Conservation (phyloP, 2,329 filamentous ascomycete species). For the Fusarium sambucinum region DNA sequence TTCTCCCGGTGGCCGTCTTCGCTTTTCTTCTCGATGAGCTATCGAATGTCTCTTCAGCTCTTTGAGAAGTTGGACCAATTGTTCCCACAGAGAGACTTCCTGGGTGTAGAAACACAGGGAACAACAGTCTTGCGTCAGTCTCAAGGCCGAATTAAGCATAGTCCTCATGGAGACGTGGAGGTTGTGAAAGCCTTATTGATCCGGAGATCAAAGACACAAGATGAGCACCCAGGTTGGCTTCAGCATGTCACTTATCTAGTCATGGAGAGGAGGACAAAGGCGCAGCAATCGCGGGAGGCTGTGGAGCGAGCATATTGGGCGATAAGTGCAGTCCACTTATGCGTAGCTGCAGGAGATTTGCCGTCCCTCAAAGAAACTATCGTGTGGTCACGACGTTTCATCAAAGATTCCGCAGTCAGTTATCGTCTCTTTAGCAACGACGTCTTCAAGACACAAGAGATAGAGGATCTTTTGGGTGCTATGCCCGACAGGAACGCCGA, state of each 20-base stretch:
- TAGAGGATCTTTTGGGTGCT: constrained; percentile 33
- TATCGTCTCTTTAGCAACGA: constrained; percentile 30
- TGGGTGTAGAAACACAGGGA: background rate
- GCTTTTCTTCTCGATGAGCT: constrained; percentile 33
- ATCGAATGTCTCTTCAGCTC: constrained; percentile 19
- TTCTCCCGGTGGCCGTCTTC: constrained; percentile 23
- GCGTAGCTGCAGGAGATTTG: constrained; percentile 45
- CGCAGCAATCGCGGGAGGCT: constrained; percentile 42
- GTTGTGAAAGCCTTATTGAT: constrained; percentile 28
- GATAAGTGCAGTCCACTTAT: constrained; percentile 45
- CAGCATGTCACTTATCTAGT: constrained; percentile 26
- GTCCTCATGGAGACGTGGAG: constrained; percentile 29
- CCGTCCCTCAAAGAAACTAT: constrained; percentile 42
- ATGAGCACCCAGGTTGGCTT: constrained; percentile 29
- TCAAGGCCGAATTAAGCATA: constrained; percentile 7
- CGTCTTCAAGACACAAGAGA: constrained; percentile 32
- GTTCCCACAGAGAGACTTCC: constrained; percentile 34
- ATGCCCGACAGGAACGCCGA: constrained; percentile 16
- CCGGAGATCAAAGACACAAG: constrained; percentile 14
- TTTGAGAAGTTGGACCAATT: constrained; percentile 35
- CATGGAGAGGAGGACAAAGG: constrained; percentile 40
- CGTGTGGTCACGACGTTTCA: constrained; percentile 49
- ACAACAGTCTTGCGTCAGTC: constrained; percentile 27
- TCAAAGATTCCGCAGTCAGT: constrained; percentile 44
- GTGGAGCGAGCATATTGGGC: constrained; percentile 45